Conservation (phyloP, 1,284 basidiomycete species). For the Pseudozyma sp. region DNA sequence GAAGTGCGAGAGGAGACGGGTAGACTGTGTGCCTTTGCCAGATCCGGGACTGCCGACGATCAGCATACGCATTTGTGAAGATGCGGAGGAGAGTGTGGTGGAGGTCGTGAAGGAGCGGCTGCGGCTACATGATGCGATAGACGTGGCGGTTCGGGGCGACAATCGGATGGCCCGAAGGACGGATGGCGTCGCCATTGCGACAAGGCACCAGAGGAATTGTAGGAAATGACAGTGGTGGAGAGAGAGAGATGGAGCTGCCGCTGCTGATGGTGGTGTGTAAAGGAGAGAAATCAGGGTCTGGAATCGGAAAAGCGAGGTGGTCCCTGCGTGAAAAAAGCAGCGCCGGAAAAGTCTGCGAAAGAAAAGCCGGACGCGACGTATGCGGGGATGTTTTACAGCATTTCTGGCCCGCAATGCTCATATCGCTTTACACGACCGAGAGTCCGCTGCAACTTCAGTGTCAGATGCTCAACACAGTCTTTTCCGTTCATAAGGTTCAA, state of each 20-base stretch:
- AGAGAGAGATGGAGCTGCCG: not conserved
- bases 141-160: no score
- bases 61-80: constrained; percentile 58
- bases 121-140: no score
- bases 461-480: no score
- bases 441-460: no score
- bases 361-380: not conserved
- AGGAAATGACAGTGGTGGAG: not conserved
- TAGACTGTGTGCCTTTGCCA: constrained; percentile 66
- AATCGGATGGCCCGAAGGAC: no score
- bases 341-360: not conserved
- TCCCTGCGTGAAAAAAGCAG: not conserved
- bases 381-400: not conserved
- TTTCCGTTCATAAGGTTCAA: no score
- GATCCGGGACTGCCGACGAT: constrained; percentile 66
- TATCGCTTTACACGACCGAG: no score
- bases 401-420: not conserved
- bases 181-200: not conserved
- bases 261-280: not conserved
- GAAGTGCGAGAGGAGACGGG: constrained; percentile 50
- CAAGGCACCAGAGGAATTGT: not conserved
- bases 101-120: no score
- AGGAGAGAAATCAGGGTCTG: not conserved
- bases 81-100: no score
- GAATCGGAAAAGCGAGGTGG: not conserved